Conservation (phyloP, 345 rosid species). For the Lagerstroemia speciosa region DNA sequence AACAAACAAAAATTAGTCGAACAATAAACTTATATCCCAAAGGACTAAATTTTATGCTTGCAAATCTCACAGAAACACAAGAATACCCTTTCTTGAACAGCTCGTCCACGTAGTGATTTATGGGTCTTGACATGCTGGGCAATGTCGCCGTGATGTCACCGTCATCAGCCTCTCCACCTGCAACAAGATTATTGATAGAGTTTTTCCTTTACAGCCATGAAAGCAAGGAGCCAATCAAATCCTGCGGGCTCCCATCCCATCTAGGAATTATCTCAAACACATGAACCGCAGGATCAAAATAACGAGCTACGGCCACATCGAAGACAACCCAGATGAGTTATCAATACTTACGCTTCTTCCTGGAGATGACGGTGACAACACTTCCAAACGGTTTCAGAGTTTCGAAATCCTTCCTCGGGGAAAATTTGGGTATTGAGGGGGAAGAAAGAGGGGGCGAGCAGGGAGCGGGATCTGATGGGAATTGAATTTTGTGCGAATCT, state of each 20-base stretch:
- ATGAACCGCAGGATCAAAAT: neutral
- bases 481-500: neutral
- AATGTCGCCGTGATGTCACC: neutral
- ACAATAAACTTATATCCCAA: neutral
- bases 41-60: neutral
- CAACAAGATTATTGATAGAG: neutral
- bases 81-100: conserved; percentile 6
- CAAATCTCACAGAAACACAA: neutral
- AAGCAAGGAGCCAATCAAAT: neutral
- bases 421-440: neutral
- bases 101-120: conserved; percentile 1
- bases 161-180: conserved; percentile 1
- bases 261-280: neutral
- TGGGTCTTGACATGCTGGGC: neutral
- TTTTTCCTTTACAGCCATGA: neutral
- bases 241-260: neutral
- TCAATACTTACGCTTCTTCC: neutral
- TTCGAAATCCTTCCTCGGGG: neutral
- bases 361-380: neutral
- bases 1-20: neutral
- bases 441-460: neutral
- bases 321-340: neutral
- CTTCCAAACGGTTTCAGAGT: neutral
- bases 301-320: neutral
- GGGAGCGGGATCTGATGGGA: neutral